A percentile compares a stretch with the other conserved stretches of the same genome.
phyloP scores from a whole-genome alignment of 768 basidiomycete genomes.

The Tricholoma bakamatsutake region DNA sequence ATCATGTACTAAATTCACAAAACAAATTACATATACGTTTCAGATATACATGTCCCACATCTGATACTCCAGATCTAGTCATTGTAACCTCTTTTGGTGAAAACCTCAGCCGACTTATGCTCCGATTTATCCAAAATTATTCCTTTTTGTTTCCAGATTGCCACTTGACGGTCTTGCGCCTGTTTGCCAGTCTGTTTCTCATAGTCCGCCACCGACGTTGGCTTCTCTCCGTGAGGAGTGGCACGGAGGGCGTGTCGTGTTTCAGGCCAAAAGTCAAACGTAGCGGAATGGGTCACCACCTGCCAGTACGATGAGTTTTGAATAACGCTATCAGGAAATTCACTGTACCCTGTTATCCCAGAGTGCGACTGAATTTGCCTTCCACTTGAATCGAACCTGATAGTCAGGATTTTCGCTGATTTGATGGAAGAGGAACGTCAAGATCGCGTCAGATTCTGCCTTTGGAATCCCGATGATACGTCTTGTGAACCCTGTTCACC shows the following conservation, averaged over 20 bases:
- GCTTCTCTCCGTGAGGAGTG: slow-evolving; percentile 77
- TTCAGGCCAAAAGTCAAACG: slow-evolving; percentile 77
- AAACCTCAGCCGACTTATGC: slow-evolving; percentile 20
- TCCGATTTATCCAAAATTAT: slow-evolving; percentile 26
- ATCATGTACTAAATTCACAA: background rate
- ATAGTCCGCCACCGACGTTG: slow-evolving; percentile 70
- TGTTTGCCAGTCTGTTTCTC: slow-evolving; percentile 55
- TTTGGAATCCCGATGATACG: slow-evolving; percentile 77
- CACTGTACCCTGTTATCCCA: slow-evolving; percentile 79
- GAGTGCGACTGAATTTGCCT: slow-evolving; percentile 69
- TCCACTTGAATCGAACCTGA: slow-evolving; percentile 77
- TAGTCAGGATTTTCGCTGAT: slow-evolving; percentile 67
- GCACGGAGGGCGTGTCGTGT: slow-evolving; percentile 74
- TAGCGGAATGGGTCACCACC: slow-evolving; percentile 74
- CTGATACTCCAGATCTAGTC: slow-evolving; percentile 29
- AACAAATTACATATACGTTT: background rate
- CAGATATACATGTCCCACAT: background rate
- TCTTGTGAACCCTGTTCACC: slow-evolving; percentile 61
- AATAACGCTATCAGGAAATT: background rate
- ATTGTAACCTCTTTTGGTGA: slow-evolving; percentile 52
- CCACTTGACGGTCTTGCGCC: slow-evolving; percentile 69
- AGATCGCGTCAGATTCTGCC: slow-evolving; percentile 70
- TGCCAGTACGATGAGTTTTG: slow-evolving; percentile 15
- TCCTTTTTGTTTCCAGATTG: slow-evolving; percentile 67
- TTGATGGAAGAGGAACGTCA: slow-evolving; percentile 65